Percentiles rank a stretch among this genome's conserved stretches.
These are phyloP conservation scores for Theobroma grandiflorum DNA, from an alignment of 441 rosid genomes.

Conservation along the genomic window DNA sequence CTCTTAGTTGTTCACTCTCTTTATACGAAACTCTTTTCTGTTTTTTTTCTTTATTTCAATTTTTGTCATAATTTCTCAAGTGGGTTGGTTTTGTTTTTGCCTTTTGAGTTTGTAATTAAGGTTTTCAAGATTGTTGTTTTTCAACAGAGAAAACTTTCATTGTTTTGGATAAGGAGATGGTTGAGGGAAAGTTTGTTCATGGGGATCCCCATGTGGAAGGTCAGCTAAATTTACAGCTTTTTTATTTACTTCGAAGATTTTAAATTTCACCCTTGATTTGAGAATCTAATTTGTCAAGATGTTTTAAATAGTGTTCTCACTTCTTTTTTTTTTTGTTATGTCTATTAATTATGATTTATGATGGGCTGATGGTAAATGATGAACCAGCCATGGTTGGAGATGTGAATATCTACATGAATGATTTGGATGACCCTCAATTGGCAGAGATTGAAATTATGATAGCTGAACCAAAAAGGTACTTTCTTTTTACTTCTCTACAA, in stretches of 20 bases:
- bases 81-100: neutral
- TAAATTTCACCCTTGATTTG: neutral
- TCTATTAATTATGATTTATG: neutral
- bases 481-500: slow-evolving; percentile 20
- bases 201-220: slow-evolving; percentile 85
- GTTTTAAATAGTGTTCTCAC: neutral
- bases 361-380: slow-evolving; percentile 17
- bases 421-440: slow-evolving; percentile 75
- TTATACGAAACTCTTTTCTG: neutral
- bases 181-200: slow-evolving; percentile 59
- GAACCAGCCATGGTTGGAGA: slow-evolving; percentile 90
- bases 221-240: slow-evolving; percentile 27
- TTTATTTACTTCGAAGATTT: neutral
- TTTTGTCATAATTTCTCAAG: neutral
- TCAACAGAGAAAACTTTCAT: slow-evolving; percentile 87
- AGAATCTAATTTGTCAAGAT: neutral
- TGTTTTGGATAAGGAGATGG: slow-evolving; percentile 73
- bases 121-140: slow-evolving; percentile 29
- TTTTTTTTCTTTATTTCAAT: neutral
- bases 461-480: slow-evolving; percentile 80
- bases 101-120: slow-evolving; percentile 9
- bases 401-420: slow-evolving; percentile 94
- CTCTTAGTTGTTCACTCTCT: slow-evolving; percentile 57
- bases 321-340: neutral
- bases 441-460: slow-evolving; percentile 97